Conservation (phyloP, 2,329 filamentous ascomycete species). For the Scleromitrula shiraiana region DNA sequence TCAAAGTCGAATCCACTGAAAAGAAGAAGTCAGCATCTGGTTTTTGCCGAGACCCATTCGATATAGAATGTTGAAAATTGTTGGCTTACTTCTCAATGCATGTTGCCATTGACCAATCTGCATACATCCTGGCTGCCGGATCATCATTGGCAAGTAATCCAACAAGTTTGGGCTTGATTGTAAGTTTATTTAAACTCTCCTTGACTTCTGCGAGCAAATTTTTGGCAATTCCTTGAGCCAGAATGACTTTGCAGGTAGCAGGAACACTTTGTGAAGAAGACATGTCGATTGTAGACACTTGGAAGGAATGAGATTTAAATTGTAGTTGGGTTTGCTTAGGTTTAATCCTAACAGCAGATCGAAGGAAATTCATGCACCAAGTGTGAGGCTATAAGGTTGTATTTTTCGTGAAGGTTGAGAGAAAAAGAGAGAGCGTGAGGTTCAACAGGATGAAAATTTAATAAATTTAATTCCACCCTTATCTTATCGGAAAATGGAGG, state of each 20-base stretch:
- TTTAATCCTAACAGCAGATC: background rate
- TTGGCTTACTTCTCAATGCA: conserved; percentile 82
- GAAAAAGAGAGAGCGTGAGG: background rate
- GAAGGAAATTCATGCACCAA: background rate
- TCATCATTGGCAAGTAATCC: conserved; percentile 91
- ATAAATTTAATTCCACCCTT: background rate
- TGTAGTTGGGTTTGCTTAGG: background rate
- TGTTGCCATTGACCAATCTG: conserved; percentile 95
- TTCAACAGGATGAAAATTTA: background rate
- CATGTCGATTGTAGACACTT: conserved; percentile 1
- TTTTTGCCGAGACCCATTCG: background rate
- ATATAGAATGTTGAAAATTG: background rate
- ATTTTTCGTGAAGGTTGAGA: background rate
- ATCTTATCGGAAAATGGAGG: conserved; percentile 1
- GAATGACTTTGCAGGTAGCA: conserved; percentile 80
- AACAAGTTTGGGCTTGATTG: conserved; percentile 69
- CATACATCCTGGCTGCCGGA: conserved; percentile 85
- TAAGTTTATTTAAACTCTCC: conserved; percentile 63
- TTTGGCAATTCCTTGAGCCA: conserved; percentile 82
- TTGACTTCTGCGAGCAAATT: conserved; percentile 69
- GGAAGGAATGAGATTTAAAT: too few species aligned
- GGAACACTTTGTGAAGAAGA: conserved; percentile 11
- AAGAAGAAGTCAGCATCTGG: conserved; percentile 2
- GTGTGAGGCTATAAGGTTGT: background rate
- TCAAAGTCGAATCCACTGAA: conserved; percentile 81